Base-by-base conservation (phyloP, 768 basidiomycete genomes). In the Lactarius akahatsu region DNA sequence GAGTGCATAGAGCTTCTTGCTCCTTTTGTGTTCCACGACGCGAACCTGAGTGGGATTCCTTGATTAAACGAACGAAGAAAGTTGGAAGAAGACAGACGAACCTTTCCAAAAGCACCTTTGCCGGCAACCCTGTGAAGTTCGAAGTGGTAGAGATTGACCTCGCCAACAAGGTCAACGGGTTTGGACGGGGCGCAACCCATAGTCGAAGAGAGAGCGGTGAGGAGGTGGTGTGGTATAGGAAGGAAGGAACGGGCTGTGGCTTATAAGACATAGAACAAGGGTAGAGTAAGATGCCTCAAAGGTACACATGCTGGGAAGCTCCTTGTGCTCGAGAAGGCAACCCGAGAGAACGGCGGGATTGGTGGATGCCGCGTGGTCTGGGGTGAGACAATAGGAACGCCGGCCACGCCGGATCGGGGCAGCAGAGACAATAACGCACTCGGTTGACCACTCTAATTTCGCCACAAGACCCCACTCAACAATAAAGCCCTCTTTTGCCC, bases 91-190 rank as follows among this genome's bases (percentile, higher is more conserved):
- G 62, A 54, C 36, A 38, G 57, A 76, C 82, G 41, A 61, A 95
- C 96, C 88, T 98, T 98, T 76, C 96, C 96, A 80, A 98, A 99
- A 30, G 96, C 94, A 55, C 97, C 96, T 77, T 94, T 97, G 52
- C 97, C 97, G 16, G 98, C 93, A 26, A 92, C 93, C 57, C 95
- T 86, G 75, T 97, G 89, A 57, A 99, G 89, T 75, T 96, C 92
- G 74, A 98, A 99, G 79, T 98, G 96, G 79, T 90, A 98, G 58
- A 99, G 88, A 74, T 87, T 92, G 77, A 88, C 84, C 62, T 86
- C 85, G 52, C 79, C 81, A 47, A 83, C 81, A 70, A 84, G 85
- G 73, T 87, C 83, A 74, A 85, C 79, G 32, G 81, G 81, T 76
- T 83, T 71, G 43, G 76, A 74, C 52, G 72, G 75, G 69, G 76